Conservation (phyloP, 768 basidiomycete genomes). For the Lactifluus rugatus region DNA sequence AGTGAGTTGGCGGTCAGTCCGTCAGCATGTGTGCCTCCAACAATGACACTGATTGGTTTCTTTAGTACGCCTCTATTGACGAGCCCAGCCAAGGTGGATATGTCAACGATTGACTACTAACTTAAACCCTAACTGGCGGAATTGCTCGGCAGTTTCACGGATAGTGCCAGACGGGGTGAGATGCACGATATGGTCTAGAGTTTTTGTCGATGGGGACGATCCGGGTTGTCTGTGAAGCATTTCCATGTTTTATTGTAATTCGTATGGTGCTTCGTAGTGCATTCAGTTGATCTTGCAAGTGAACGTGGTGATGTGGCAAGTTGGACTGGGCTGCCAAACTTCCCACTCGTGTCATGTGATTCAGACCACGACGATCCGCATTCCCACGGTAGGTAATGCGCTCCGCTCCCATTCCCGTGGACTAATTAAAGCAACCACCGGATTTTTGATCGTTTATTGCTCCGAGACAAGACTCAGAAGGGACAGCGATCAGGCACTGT, state of each 20-base stretch:
- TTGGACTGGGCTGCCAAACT: no score
- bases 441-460: no score
- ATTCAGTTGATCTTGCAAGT: no score
- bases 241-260: no score
- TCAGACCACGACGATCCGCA: no score
- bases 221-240: not conserved
- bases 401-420: no score
- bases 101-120: constrained; percentile 25
- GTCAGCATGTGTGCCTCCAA: constrained; percentile 55
- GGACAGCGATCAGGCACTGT: no score
- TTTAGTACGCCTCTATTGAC: not conserved
- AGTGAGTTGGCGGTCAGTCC: constrained; percentile 59
- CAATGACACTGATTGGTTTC: constrained; percentile 41
- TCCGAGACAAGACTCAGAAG: no score
- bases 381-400: no score
- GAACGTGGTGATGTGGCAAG: no score
- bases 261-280: not conserved
- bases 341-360: no score
- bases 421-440: no score
- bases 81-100: not conserved
- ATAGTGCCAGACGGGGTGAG: constrained; percentile 57
- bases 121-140: constrained; percentile 58
- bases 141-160: constrained; percentile 39
- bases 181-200: constrained; percentile 62
- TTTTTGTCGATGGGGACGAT: constrained; percentile 29